These are phyloP conservation scores for Pythium vanterpoolii DNA, from an alignment of 352 stramenopile genomes.

Conservation along the genomic window DNA sequence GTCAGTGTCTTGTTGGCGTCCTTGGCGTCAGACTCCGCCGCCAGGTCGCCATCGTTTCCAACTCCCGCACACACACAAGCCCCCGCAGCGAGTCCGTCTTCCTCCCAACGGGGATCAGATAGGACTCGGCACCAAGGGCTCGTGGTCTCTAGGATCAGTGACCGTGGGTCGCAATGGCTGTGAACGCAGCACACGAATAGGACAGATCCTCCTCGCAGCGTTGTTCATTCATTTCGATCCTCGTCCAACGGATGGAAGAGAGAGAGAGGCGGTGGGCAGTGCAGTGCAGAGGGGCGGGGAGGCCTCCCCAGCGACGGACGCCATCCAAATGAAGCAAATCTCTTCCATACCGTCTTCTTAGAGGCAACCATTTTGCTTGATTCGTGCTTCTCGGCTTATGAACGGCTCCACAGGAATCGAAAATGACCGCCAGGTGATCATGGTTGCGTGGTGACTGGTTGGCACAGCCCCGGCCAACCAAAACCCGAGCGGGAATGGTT, in stretches of 20 bases:
- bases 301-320: conserved; percentile 4
- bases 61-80: background rate
- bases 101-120: background rate
- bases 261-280: conserved; percentile 23
- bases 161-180: conserved; percentile 21
- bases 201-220: background rate
- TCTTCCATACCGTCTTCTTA: conserved; percentile 89
- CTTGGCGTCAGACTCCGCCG: background rate
- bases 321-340: conserved; percentile 20
- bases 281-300: background rate
- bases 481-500: conserved; percentile 5
- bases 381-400: conserved; percentile 74
- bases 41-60: background rate
- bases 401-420: conserved; percentile 60
- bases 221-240: conserved; percentile 28
- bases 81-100: background rate
- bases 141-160: conserved; percentile 3
- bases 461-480: conserved; percentile 14
- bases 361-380: conserved; percentile 82
- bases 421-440: background rate
- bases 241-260: conserved; percentile 63
- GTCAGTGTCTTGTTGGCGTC: conserved; percentile 16
- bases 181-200: conserved; percentile 8
- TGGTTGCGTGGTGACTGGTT: conserved; percentile 8
- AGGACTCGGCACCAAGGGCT: background rate